Base-by-base conservation (phyloP, 2,329 filamentous ascomycete species). In the Geosmithia flava region DNA sequence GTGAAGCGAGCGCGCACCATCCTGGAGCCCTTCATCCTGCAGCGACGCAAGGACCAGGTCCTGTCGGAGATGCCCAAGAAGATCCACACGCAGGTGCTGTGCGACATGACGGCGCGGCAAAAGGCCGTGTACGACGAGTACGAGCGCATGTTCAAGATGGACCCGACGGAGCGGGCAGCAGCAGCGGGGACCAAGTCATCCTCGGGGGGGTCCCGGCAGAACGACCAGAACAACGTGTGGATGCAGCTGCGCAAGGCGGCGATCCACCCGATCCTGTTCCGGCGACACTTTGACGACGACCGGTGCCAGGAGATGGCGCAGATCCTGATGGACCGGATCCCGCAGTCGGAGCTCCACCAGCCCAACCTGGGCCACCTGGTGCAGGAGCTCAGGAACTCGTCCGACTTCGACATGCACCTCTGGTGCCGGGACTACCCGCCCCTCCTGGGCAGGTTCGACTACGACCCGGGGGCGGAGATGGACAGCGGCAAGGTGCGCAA, bases 231-330 rank as follows among this genome's bases (percentile, higher is more conserved):
- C 53, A 86, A 90, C 56, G 76, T 85, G 23, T 83, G 95, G 71
- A 93, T 96, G 76, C 87, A 90, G 62, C 77, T 97, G 17, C 85
- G 91, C 43, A 91, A 96, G 62, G 87, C 91, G 2, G 87, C 93
- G 0, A 87, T 96, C 42, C 93, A 98, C 58, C 88, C 90, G 0
- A 75, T 96, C 47, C 77, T 98, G 10, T 93, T 94, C 65, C 79
- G 91, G 3, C 80, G 83, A 2, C 77, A 87, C 52, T 98, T 93
- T 61, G 78, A 78, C 11, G 83, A 96, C 57, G 70, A 76, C 30
- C 83, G 75, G 49, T 78, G 96, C 6, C 73, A 79, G 49, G 80
- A 87, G 58, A 95, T 97, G 76, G 78, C 81, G 2, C 78, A 80
- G 53, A 81, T 86, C 2, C 78, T 93, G 52, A 76, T 94, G 63